Conservation (phyloP, 768 basidiomycete species). For the Leucosporidium yakuticum region DNA sequence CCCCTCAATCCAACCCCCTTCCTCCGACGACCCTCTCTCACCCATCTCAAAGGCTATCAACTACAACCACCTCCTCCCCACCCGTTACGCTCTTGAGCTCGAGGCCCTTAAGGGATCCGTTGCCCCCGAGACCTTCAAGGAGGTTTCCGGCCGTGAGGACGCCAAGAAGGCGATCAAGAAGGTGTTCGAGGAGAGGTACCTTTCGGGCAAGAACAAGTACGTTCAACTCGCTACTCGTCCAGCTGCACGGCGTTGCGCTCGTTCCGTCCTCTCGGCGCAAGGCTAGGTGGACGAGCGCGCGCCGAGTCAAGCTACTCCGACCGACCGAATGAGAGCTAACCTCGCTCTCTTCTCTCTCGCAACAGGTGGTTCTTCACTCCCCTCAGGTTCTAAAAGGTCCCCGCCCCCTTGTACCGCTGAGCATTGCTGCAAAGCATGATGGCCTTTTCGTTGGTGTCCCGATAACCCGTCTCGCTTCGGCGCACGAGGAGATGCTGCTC, state of each 20-base stretch:
- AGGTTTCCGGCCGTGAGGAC: constrained; percentile 80
- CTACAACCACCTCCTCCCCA: constrained; percentile 99
- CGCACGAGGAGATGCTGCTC: too few relatives aligned
- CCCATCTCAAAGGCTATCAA: constrained; percentile 65
- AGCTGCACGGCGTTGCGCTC: background rate
- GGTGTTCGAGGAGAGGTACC: constrained; percentile 90
- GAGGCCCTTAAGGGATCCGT: constrained; percentile 87
- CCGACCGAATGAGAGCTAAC: background rate
- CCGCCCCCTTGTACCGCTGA: background rate
- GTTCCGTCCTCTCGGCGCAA: background rate
- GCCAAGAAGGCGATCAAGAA: constrained; percentile 68
- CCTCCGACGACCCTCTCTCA: background rate
- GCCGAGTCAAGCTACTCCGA: background rate
- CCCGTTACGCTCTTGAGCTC: constrained; percentile 94
- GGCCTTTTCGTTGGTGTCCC: too few relatives aligned
- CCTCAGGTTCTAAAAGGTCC: constrained; percentile 24
- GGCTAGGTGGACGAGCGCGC: background rate
- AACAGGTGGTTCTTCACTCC: constrained; percentile 24
- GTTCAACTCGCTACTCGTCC: constrained; percentile 50
- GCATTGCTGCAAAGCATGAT: too few relatives aligned
- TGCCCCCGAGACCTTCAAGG: constrained; percentile 86
- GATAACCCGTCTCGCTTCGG: too few relatives aligned
- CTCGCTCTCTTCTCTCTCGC: background rate
- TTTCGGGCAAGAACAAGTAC: constrained; percentile 92
- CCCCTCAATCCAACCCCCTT: background rate